Evolutionary conservation across 208 protist genomes (phyloP).

Genomic region (Leishmania guyanensis): DNA sequence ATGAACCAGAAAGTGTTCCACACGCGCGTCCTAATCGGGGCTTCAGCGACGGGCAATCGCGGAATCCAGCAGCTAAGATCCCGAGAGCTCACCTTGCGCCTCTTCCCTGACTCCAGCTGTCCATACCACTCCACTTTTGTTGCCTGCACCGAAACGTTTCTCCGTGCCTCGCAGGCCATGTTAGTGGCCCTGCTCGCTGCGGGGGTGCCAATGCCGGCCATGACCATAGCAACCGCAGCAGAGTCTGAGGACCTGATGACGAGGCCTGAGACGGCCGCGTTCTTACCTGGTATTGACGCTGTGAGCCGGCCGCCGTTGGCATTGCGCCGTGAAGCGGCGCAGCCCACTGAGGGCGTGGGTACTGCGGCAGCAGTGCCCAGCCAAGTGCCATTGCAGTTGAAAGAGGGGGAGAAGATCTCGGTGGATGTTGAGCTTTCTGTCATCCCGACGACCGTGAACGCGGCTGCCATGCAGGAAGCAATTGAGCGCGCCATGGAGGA

Average conservation of each 20-base stretch:
- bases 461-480: background rate
- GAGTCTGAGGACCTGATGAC: background rate
- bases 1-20: slow-evolving; percentile 19
- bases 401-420: slow-evolving; percentile 18
- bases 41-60: background rate
- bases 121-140: slow-evolving; percentile 35
- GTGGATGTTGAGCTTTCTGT: slow-evolving; percentile 15
- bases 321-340: background rate
- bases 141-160: slow-evolving; percentile 25
- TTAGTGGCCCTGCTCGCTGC: slow-evolving; percentile 6
- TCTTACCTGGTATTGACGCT: background rate
- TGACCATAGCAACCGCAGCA: too few species aligned
- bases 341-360: background rate
- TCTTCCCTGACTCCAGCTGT: slow-evolving; percentile 21
- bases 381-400: background rate
- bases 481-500: background rate
- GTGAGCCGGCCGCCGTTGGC: background rate
- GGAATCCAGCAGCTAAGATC: slow-evolving; percentile 6
- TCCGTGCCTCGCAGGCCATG: slow-evolving; percentile 15
- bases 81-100: slow-evolving; percentile 29
- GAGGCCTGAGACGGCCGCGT: background rate
- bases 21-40: slow-evolving; percentile 17
- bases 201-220: background rate
- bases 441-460: slow-evolving; percentile 22
- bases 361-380: background rate